Percentiles rank a stretch among this genome's conserved stretches.
These are phyloP conservation scores for Elaeis guineensis DNA, from an alignment of 176 grass and related monocot species.

Conservation along the genomic window DNA sequence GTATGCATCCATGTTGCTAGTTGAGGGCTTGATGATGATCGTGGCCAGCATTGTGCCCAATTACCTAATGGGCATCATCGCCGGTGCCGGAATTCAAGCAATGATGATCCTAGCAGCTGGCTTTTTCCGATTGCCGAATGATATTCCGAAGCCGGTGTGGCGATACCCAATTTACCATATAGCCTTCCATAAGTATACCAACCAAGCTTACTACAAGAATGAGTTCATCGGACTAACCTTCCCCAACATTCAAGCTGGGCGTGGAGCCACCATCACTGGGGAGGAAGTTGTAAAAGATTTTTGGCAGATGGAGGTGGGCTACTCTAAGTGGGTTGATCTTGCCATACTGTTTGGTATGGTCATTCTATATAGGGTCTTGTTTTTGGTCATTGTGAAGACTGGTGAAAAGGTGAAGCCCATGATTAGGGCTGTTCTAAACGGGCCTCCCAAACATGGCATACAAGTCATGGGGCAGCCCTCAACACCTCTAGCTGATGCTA, in stretches of 20 bases:
- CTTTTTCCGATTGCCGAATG: conserved; percentile 29
- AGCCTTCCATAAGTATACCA: conserved; percentile 37
- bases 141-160: conserved; percentile 48
- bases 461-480: too few species aligned
- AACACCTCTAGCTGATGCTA: too few species aligned
- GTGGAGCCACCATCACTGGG: conserved; percentile 26
- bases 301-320: conserved; percentile 38
- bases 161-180: conserved; percentile 39
- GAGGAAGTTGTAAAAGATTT: conserved; percentile 11
- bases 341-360: conserved; percentile 35
- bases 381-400: conserved; percentile 31
- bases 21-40: conserved; percentile 41
- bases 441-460: too few species aligned
- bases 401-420: conserved; percentile 12
- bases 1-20: conserved; percentile 14
- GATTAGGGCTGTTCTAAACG: not conserved
- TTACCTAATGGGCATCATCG: conserved; percentile 41
- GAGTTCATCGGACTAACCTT: conserved; percentile 29
- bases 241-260: conserved; percentile 12
- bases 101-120: conserved; percentile 23
- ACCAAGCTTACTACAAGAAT: conserved; percentile 41
- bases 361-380: conserved; percentile 26
- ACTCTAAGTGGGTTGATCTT: conserved; percentile 51
- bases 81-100: conserved; percentile 28
- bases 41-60: conserved; percentile 18